Percentiles rank a stretch among this genome's conserved stretches.
Conservation (phyloP, 2,329 filamentous ascomycete genomes). For the Neonectria sp. region DNA sequence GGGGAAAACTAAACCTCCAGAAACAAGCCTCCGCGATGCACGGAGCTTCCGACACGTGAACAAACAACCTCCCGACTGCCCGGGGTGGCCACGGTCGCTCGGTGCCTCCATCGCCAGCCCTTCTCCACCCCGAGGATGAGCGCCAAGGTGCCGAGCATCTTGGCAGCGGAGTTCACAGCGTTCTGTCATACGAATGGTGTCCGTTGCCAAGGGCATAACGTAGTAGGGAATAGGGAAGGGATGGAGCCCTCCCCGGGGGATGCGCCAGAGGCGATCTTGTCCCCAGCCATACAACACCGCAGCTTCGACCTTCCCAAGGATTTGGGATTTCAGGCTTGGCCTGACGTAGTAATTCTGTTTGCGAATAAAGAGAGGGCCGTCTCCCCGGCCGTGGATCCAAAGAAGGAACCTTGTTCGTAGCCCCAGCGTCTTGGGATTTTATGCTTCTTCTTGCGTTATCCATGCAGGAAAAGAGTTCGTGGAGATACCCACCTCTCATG, state of each 20-base stretch:
- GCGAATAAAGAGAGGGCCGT: conserved; percentile 33
- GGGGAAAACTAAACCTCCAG: background rate
- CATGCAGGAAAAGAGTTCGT: conserved; percentile 9
- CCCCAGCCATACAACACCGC: conserved; percentile 16
- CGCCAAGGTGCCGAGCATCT: conserved; percentile 42
- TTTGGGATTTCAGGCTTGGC: conserved; percentile 22
- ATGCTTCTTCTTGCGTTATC: conserved; percentile 5
- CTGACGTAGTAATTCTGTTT: conserved; percentile 12
- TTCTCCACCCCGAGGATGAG: conserved; percentile 22
- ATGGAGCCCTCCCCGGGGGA: conserved; percentile 11
- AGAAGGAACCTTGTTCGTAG: background rate
- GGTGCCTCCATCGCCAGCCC: conserved; percentile 15
- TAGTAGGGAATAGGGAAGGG: conserved; percentile 25
- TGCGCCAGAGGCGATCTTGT: conserved; percentile 39
- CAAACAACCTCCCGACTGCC: background rate
- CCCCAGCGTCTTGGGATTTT: conserved; percentile 13
- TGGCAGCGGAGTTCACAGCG: conserved; percentile 37
- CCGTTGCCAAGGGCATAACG: conserved; percentile 1
- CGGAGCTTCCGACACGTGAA: background rate
- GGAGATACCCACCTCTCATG: background rate
- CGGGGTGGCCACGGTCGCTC: conserved; percentile 2
- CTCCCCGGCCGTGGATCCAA: conserved; percentile 18
- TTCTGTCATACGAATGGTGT: conserved; percentile 9
- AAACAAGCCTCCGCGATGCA: background rate
- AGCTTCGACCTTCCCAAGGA: background rate